Percentiles rank a stretch among this genome's conserved stretches.
Evolutionary conservation across 202 grass and related monocot species (phyloP).

Genomic region (Zoysia matrella): DNA sequence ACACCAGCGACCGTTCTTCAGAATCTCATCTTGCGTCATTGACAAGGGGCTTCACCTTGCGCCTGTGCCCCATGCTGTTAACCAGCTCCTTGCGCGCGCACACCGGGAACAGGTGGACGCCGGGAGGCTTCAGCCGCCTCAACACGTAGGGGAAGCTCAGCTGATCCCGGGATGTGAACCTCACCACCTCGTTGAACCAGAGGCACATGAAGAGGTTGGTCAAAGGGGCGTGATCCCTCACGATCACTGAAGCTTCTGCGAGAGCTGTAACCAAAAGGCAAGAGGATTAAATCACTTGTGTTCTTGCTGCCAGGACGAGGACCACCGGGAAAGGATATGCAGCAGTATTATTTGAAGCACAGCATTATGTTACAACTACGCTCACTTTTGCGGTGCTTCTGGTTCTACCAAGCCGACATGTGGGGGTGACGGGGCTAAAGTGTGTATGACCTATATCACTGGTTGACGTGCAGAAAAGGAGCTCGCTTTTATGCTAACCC

Average conservation of each 20-base stretch:
- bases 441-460: slow-evolving; percentile 44
- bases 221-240: slow-evolving; percentile 71
- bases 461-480: neutral
- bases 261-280: slow-evolving; percentile 67
- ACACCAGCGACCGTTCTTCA: neutral
- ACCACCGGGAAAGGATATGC: slow-evolving; percentile 37
- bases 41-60: slow-evolving; percentile 82
- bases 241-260: slow-evolving; percentile 81
- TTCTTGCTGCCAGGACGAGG: slow-evolving; percentile 24
- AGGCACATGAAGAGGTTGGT: slow-evolving; percentile 91
- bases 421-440: slow-evolving; percentile 23
- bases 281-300: slow-evolving; percentile 27
- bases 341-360: neutral
- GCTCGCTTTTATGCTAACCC: too few species aligned
- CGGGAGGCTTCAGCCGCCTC: slow-evolving; percentile 55
- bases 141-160: slow-evolving; percentile 90
- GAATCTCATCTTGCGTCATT: slow-evolving; percentile 50
- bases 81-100: slow-evolving; percentile 85
- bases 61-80: slow-evolving; percentile 73
- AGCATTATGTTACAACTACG: slow-evolving; percentile 25
- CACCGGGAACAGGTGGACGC: slow-evolving; percentile 80
- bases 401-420: slow-evolving; percentile 32
- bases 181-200: slow-evolving; percentile 95
- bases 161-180: slow-evolving; percentile 89
- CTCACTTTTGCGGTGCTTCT: slow-evolving; percentile 33